Base-by-base conservation (phyloP, 164 flowering plant species). In the Kingdonia uniflora region DNA sequence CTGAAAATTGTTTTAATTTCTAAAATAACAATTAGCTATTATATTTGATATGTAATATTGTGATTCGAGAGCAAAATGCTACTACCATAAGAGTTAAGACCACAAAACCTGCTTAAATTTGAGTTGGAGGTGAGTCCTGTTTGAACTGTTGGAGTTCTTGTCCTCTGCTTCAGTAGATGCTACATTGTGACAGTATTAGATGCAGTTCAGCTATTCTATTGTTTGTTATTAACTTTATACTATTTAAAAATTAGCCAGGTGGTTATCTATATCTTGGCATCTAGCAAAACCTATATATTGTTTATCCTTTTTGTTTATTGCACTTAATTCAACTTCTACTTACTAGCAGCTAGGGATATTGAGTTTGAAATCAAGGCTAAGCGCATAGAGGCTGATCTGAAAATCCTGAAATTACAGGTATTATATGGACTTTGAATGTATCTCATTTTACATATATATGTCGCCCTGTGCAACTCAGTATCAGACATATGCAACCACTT, bases 271-370 rank as follows among this genome's bases (percentile, higher is more conserved):
- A 41, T 41, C 15, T 14, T 10, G 17, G 44, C n/a, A n/a, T n/a
- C n/a, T n/a, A n/a, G n/a, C 17, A 10, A 41, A 41, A 41, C 17
- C 4, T 14, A 14, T 41, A 14, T 14, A 14, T 5, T 14, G 17
- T 41, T 41, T 14, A 41, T 41, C 4, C 13, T 41, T 14, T 11
- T 41, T 14, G 17, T 11, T 41, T 4, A 14, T 14, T 41, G 44
- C 17, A 14, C 17, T 41, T 16, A 41, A 14, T 16, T 10, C 15
- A 41, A 41, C 5, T 10, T 41, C 19, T 14, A 41, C 15, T 16
- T 41, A 16, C 44, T 56, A 42, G 21, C 57, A 79, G 95, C 84
- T 43, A 78, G 67, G 56, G 76, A 71, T 70, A 70, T 21, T 14
- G 44, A 41, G 4, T 41, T 41, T 16, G 15, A 14, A 41, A 10